phyloP scores from a whole-genome alignment of 495 filamentous ascomycete genomes.

The Aspergillus biplanus region DNA sequence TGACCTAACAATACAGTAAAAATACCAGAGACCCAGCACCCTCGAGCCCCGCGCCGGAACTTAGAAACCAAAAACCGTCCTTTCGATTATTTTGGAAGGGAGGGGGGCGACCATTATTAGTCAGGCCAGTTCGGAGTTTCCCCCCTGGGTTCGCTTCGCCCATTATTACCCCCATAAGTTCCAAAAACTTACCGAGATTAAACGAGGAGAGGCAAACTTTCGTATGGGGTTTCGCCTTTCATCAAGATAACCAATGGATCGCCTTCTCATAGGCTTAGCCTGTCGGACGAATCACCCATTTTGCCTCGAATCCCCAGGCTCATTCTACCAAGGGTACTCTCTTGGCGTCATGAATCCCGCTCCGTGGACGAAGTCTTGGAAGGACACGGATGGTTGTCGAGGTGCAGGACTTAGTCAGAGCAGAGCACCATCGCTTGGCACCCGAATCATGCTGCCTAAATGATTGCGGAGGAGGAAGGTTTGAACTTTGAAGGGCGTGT shows the following conservation, averaged over 20 bases:
- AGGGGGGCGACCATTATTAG: background rate
- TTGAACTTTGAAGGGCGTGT: background rate
- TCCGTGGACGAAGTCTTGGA: conserved; percentile 5
- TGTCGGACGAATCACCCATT: background rate
- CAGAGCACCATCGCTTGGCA: background rate
- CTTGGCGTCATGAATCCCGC: conserved; percentile 2
- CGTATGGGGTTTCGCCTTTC: background rate
- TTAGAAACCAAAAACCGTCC: background rate
- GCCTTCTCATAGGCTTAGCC: background rate
- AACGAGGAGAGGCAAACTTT: background rate
- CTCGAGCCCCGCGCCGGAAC: conserved; percentile 16
- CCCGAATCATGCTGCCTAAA: conserved; percentile 3
- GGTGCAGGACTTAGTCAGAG: conserved; percentile 2
- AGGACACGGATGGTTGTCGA: background rate
- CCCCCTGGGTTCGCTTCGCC: background rate
- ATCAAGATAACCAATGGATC: background rate
- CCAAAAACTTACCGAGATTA: conserved; percentile 5
- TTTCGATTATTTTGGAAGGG: background rate
- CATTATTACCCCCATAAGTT: background rate
- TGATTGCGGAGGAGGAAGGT: background rate
- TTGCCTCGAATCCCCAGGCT: conserved; percentile 1
- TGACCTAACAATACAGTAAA: conserved; percentile 8
- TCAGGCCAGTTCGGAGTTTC: background rate
- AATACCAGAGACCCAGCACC: conserved; percentile 8
- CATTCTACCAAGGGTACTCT: background rate